These are phyloP conservation scores for Paramecium caudatum DNA, from an alignment of 73 alveolate genomes.

Conservation along the genomic window DNA sequence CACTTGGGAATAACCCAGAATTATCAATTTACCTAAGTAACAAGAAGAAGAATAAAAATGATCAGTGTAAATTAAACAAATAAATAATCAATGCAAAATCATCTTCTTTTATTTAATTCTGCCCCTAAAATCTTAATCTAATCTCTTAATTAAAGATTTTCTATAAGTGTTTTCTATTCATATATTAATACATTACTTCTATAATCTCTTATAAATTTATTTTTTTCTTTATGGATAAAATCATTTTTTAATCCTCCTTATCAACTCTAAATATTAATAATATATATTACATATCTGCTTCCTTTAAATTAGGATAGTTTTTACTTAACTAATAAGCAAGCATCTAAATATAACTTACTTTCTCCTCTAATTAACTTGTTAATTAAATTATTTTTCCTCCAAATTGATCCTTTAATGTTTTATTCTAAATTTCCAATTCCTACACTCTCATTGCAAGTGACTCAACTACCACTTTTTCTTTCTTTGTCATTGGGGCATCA, in stretches of 20 bases:
- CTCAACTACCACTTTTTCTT: constrained; percentile 14
- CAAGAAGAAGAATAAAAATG: too few species aligned
- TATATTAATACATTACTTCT: background rate
- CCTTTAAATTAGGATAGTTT: constrained; percentile 14
- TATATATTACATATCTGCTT: constrained; percentile 18
- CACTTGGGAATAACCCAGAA: constrained; percentile 87
- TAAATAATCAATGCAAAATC: background rate
- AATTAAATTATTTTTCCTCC: background rate
- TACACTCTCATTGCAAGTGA: background rate
- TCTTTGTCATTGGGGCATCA: constrained; percentile 35
- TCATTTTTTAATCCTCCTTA: background rate
- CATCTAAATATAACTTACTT: background rate
- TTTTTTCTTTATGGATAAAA: background rate
- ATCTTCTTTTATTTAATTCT: background rate
- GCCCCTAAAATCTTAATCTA: background rate
- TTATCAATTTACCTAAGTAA: background rate
- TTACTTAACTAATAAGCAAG: constrained; percentile 6
- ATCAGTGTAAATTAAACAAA: background rate
- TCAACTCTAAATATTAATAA: background rate
- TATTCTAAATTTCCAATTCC: constrained; percentile 25
- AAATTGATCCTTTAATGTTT: background rate
- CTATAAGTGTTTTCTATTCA: constrained; percentile 5
- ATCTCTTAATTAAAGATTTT: constrained; percentile 2
- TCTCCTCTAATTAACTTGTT: constrained; percentile 15
- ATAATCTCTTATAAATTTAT: background rate